Conservation (phyloP, 2,329 filamentous ascomycete genomes). For the Cercospora nicotianae region DNA sequence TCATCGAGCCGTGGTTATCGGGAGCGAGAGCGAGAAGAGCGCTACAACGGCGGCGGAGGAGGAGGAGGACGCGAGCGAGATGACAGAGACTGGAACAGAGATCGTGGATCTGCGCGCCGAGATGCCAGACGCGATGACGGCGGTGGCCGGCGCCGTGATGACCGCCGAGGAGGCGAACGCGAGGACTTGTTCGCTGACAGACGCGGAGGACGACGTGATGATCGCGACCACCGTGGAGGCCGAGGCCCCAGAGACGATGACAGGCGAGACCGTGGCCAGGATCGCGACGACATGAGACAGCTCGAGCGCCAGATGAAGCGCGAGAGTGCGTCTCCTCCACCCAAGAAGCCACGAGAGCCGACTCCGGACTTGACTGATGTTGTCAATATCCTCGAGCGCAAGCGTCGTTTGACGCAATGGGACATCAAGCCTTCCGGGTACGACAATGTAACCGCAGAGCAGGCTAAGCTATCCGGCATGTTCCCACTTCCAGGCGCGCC, state of each 20-base stretch:
- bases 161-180: slow-evolving; percentile 49
- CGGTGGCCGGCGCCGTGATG: slow-evolving; percentile 42
- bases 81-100: slow-evolving; percentile 62
- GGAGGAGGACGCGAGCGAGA: slow-evolving; percentile 24
- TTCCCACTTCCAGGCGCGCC: slow-evolving; percentile 96
- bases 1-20: slow-evolving; percentile 90
- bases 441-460: slow-evolving; percentile 96
- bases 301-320: slow-evolving; percentile 48
- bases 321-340: slow-evolving; percentile 75
- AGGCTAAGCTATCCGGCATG: slow-evolving; percentile 98
- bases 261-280: slow-evolving; percentile 40
- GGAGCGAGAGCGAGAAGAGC: slow-evolving; percentile 89
- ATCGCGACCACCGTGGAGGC: slow-evolving; percentile 45
- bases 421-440: slow-evolving; percentile 99
- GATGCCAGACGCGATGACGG: slow-evolving; percentile 60
- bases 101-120: slow-evolving; percentile 69
- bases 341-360: slow-evolving; percentile 87
- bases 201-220: slow-evolving; percentile 38
- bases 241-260: slow-evolving; percentile 41
- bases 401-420: slow-evolving; percentile 95
- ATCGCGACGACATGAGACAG: slow-evolving; percentile 40
- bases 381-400: slow-evolving; percentile 77
- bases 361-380: slow-evolving; percentile 92
- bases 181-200: slow-evolving; percentile 35
- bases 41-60: slow-evolving; percentile 63